Percentiles rank a stretch among this genome's conserved stretches.
Conservation (phyloP, 2,329 filamentous ascomycete genomes). For the Xylariaceae sp. region DNA sequence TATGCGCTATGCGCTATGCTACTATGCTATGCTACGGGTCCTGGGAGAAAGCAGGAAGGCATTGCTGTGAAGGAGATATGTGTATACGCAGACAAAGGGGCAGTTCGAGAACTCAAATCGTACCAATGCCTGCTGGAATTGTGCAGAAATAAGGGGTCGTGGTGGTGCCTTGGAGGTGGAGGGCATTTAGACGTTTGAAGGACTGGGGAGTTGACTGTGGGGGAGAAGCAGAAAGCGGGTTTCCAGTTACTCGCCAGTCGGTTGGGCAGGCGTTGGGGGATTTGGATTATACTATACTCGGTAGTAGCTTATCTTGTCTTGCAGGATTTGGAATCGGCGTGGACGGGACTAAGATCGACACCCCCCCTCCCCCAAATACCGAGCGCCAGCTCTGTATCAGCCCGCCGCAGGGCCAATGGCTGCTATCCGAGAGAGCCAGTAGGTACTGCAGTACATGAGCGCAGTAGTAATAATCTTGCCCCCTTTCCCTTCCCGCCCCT, state of each 20-base stretch:
- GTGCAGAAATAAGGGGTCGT: background rate
- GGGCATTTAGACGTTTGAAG: background rate
- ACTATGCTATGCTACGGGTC: background rate
- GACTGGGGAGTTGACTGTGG: too few species aligned
- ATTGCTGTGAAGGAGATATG: background rate
- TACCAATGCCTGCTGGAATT: too few species aligned
- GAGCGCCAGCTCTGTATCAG: too few species aligned
- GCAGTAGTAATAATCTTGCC: too few species aligned
- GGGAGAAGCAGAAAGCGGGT: constrained; percentile 18
- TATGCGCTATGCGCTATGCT: constrained; percentile 18
- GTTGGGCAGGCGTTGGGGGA: constrained; percentile 6
- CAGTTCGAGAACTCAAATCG: too few species aligned
- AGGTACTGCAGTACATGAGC: too few species aligned
- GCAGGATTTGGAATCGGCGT: constrained; percentile 20
- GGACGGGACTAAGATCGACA: background rate
- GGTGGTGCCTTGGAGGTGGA: constrained; percentile 7
- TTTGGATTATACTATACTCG: constrained; percentile 17
- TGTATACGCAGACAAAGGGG: too few species aligned
- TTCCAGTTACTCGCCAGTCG: constrained; percentile 8
- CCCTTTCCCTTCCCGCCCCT: too few species aligned
- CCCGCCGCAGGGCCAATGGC: too few species aligned
- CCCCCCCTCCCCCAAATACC: too few species aligned
- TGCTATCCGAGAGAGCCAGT: too few species aligned
- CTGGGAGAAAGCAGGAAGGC: background rate
- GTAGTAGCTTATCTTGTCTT: background rate